Conservation (phyloP, 2,329 filamentous ascomycete species). For the Neonectria coccinea region DNA sequence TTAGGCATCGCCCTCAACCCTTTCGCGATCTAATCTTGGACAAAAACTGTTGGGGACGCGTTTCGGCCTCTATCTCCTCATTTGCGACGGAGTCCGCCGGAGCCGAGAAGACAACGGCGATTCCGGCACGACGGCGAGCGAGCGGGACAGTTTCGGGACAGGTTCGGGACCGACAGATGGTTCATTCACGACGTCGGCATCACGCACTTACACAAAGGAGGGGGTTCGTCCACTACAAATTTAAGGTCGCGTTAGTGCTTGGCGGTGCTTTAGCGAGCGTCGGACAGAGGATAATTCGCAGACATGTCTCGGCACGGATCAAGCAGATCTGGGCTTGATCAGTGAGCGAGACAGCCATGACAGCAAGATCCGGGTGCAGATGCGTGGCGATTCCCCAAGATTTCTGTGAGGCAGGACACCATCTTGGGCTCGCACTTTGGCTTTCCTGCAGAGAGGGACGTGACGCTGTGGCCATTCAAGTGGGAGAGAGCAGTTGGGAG, state of each 20-base stretch:
- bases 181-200: neutral
- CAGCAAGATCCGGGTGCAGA: neutral
- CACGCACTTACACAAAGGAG: neutral
- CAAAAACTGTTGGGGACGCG: neutral
- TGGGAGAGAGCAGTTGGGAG: neutral
- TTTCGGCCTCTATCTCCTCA: neutral
- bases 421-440: neutral
- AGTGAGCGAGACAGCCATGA: neutral
- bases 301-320: neutral
- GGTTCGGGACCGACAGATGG: neutral
- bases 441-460: neutral
- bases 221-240: neutral
- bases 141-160: neutral
- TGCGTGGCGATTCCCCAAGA: neutral
- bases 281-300: neutral
- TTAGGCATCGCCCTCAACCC: neutral
- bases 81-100: neutral
- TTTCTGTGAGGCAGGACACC: neutral
- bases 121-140: neutral
- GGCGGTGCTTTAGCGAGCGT: neutral
- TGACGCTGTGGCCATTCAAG: neutral
- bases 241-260: neutral
- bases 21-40: neutral
- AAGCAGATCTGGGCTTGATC: neutral
- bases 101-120: neutral